These are phyloP conservation scores for Neurospora africana DNA, from an alignment of 495 filamentous ascomycete genomes.

Conservation along the genomic window DNA sequence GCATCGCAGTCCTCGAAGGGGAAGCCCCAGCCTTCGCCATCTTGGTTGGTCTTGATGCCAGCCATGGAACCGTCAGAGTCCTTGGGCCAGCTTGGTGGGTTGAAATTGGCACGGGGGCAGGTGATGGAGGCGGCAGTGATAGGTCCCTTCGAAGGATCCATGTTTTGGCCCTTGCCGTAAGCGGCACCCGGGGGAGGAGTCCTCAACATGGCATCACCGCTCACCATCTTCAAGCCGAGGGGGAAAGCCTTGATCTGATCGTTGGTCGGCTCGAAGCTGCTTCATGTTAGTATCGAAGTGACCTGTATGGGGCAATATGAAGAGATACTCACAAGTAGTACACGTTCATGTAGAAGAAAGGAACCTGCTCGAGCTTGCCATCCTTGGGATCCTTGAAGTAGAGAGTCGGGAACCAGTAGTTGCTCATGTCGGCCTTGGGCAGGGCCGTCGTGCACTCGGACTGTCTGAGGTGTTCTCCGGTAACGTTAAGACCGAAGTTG, in stretches of 20 bases:
- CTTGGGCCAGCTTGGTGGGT: conserved; percentile 41
- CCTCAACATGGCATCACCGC: conserved; percentile 48
- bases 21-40: conserved; percentile 39
- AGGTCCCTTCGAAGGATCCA: conserved; percentile 30
- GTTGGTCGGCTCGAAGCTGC: conserved; percentile 44
- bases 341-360: conserved; percentile 47
- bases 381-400: conserved; percentile 53
- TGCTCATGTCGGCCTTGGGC: conserved; percentile 56
- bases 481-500: conserved; percentile 55
- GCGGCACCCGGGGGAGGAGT: conserved; percentile 22
- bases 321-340: conserved; percentile 54
- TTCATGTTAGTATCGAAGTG: conserved; percentile 3
- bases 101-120: conserved; percentile 34
- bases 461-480: conserved; percentile 42
- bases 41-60: conserved; percentile 40
- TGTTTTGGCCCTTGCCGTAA: conserved; percentile 13
- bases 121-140: conserved; percentile 36
- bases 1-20: conserved; percentile 43
- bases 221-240: conserved; percentile 58
- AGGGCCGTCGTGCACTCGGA: conserved; percentile 59
- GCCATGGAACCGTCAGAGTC: conserved; percentile 35
- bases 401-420: conserved; percentile 68
- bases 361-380: conserved; percentile 55
- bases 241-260: conserved; percentile 59
- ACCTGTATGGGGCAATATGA: background rate